These are phyloP conservation scores for Phytomonas sp. DNA, from an alignment of 208 protist genomes.

Conservation along the genomic window DNA sequence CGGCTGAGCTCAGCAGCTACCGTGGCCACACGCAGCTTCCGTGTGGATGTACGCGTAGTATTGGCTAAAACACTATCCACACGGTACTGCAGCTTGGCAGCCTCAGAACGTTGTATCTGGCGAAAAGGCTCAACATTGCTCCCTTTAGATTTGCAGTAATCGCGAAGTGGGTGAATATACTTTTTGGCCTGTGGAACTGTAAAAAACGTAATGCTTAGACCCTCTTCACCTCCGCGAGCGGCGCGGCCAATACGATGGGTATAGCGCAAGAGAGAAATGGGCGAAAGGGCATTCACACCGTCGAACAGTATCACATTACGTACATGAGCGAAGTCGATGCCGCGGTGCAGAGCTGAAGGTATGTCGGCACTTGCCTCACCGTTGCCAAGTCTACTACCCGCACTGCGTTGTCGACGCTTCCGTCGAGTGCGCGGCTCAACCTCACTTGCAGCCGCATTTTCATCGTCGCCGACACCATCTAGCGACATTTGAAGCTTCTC, in stretches of 20 bases:
- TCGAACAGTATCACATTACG: constrained; percentile 96
- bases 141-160: constrained; percentile 44
- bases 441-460: neutral
- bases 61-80: constrained; percentile 75
- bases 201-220: constrained; percentile 88
- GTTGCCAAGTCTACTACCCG: neutral
- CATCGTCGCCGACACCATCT: constrained; percentile 6
- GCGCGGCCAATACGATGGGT: constrained; percentile 95
- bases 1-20: constrained; percentile 82
- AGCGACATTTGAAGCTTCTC: constrained; percentile 53
- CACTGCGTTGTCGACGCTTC: neutral
- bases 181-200: constrained; percentile 57
- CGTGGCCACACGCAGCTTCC: constrained; percentile 73
- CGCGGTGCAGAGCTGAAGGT: constrained; percentile 82
- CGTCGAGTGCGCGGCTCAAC: neutral
- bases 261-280: constrained; percentile 85
- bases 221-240: constrained; percentile 79
- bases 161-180: constrained; percentile 38
- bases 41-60: constrained; percentile 64
- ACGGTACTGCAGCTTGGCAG: constrained; percentile 77
- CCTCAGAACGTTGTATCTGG: constrained; percentile 60
- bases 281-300: constrained; percentile 81
- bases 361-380: neutral
- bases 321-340: constrained; percentile 96
- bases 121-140: constrained; percentile 60